A percentile compares a stretch with the other conserved stretches of the same genome.
phyloP scores from a whole-genome alignment of 495 filamentous ascomycete species.

The Daldinia childiae region DNA sequence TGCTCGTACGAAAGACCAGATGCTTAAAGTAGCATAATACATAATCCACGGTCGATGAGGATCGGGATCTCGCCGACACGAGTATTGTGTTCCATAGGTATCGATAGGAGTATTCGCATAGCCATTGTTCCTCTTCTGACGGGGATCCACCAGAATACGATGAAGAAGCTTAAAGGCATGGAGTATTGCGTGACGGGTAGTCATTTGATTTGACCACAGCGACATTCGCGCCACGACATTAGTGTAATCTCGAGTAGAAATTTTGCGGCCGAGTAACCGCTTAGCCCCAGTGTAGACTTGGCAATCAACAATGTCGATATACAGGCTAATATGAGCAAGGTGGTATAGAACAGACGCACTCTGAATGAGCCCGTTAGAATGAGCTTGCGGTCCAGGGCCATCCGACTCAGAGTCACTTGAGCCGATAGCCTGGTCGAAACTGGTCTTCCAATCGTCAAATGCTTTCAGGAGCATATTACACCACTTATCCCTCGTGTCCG shows the following conservation, averaged over 20 bases:
- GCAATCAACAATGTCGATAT: conserved; percentile 93
- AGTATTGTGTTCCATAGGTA: conserved; percentile 63
- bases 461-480: conserved; percentile 82
- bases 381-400: conserved; percentile 50
- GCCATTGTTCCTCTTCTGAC: conserved; percentile 46
- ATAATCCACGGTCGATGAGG: conserved; percentile 96
- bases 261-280: conserved; percentile 83
- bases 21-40: conserved; percentile 89
- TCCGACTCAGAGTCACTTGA: conserved; percentile 54
- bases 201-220: conserved; percentile 81
- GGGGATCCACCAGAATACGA: conserved; percentile 72
- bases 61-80: conserved; percentile 84
- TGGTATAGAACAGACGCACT: conserved; percentile 88
- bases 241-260: conserved; percentile 80
- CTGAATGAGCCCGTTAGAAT: conserved; percentile 83
- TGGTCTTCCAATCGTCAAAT: conserved; percentile 93
- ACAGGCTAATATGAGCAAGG: conserved; percentile 93
- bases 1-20: conserved; percentile 93
- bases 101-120: conserved; percentile 45
- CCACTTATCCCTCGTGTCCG: conserved; percentile 90
- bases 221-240: conserved; percentile 84
- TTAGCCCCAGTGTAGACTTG: conserved; percentile 91
- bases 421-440: conserved; percentile 78
- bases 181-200: conserved; percentile 88
- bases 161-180: conserved; percentile 89